These are phyloP conservation scores for Saccharomyces hybrid DNA, from an alignment of 1,139 yeast species.

Conservation along the genomic window DNA sequence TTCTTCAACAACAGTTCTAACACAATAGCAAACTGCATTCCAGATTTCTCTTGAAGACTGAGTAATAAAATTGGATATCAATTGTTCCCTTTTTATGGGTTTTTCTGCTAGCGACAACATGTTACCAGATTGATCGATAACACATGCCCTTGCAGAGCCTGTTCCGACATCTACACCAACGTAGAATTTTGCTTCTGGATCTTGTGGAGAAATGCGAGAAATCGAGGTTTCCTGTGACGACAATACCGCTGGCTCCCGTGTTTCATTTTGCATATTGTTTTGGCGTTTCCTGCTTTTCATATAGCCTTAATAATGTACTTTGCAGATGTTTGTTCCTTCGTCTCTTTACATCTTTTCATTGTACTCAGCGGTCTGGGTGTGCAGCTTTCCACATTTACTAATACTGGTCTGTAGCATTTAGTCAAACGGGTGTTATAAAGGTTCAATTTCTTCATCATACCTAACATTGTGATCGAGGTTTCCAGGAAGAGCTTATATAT, in stretches of 20 bases:
- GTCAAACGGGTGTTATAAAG: no score
- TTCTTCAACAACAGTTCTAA: conserved; percentile 62
- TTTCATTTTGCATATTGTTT: not conserved
- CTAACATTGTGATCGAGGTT: not conserved
- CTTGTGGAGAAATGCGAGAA: not conserved
- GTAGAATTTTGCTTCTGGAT: conserved; percentile 39
- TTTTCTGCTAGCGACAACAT: conserved; percentile 76
- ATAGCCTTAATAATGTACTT: not conserved
- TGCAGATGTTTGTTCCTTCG: not conserved
- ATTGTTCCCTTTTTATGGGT: conserved; percentile 67
- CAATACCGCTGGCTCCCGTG: not conserved
- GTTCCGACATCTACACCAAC: conserved; percentile 97
- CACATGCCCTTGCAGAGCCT: conserved; percentile 92
- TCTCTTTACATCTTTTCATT: not conserved
- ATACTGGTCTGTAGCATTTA: not conserved
- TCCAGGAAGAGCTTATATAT: not conserved
- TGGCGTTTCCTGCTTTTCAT: not conserved
- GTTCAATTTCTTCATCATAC: not conserved
- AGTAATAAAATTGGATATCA: conserved; percentile 63
- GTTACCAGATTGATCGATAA: conserved; percentile 75
- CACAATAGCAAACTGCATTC: conserved; percentile 81
- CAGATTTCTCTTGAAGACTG: conserved; percentile 93
- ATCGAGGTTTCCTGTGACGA: not conserved
- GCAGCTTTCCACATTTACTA: not conserved
- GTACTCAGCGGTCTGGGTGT: not conserved